Percentiles rank a stretch among this genome's conserved stretches.
phyloP scores from a whole-genome alignment of 2,329 filamentous ascomycete genomes.

The Coniochaeta sp. region DNA sequence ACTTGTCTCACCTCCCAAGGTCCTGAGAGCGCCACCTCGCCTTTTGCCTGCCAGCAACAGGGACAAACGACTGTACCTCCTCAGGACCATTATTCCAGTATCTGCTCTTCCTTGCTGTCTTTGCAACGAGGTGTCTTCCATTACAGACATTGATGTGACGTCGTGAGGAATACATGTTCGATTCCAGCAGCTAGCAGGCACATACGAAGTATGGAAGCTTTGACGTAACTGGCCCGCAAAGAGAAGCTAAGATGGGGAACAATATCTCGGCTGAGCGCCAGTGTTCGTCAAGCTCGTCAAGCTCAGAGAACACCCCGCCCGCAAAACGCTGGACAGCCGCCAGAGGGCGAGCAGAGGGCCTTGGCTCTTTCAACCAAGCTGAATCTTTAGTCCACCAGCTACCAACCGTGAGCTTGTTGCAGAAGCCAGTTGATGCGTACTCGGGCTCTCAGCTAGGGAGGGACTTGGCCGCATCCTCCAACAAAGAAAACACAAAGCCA shows the following conservation, averaged over 20 bases:
- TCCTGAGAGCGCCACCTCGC: neutral
- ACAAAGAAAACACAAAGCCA: no score
- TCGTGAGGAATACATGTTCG: neutral
- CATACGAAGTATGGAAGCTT: neutral
- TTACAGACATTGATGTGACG: neutral
- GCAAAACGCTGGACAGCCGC: neutral
- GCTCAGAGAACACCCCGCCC: neutral
- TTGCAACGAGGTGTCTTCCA: neutral
- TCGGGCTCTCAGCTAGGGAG: no score
- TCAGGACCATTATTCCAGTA: neutral
- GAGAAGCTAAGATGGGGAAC: neutral
- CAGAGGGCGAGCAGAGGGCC: neutral
- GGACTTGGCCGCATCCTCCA: no score
- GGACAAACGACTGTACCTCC: no score
- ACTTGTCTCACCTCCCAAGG: neutral
- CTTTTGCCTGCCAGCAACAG: no score
- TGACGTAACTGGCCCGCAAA: neutral
- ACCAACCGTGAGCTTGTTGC: no score
- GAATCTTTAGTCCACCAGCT: no score
- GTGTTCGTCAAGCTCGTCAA: neutral
- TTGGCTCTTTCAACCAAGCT: neutral
- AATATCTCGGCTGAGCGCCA: neutral
- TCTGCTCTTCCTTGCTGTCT: neutral
- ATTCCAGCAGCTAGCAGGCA: neutral
- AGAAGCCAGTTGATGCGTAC: no score